These are phyloP conservation scores for Dactylellina parvicollis DNA, from an alignment of 2,329 filamentous ascomycete species.

Conservation along the genomic window DNA sequence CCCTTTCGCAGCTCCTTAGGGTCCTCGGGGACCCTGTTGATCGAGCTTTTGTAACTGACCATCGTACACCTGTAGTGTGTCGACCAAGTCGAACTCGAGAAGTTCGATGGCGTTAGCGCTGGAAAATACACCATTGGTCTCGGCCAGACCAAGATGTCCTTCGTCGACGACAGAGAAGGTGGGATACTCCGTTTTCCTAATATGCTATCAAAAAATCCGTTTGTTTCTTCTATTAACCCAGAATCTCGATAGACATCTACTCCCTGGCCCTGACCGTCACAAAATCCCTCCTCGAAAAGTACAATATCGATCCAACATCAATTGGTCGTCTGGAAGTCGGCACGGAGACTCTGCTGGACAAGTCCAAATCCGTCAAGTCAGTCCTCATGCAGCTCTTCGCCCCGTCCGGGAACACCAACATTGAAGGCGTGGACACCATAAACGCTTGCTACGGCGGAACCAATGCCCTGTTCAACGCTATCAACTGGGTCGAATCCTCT, in stretches of 20 bases:
- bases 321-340: constrained; percentile 85
- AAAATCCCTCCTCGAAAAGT: constrained; percentile 81
- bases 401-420: constrained; percentile 76
- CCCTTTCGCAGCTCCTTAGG: constrained; percentile 5
- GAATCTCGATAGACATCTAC: constrained; percentile 82
- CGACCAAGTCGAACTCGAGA: constrained; percentile 82
- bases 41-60: constrained; percentile 51
- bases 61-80: constrained; percentile 72
- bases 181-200: constrained; percentile 57
- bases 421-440: constrained; percentile 83
- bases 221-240: neutral
- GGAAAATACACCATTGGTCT: constrained; percentile 93
- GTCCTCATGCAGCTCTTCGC: constrained; percentile 87
- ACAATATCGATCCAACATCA: constrained; percentile 80
- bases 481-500: constrained; percentile 88
- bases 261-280: constrained; percentile 81
- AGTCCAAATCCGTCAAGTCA: constrained; percentile 90
- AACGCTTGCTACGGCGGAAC: constrained; percentile 90
- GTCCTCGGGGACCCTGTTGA: neutral
- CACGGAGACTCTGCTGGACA: constrained; percentile 86
- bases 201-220: neutral
- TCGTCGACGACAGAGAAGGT: constrained; percentile 91
- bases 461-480: constrained; percentile 81
- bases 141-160: constrained; percentile 90
- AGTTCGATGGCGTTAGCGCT: constrained; percentile 81